These are phyloP conservation scores for Penicillium ochrochloron DNA, from an alignment of 495 filamentous ascomycete genomes.

Conservation along the genomic window DNA sequence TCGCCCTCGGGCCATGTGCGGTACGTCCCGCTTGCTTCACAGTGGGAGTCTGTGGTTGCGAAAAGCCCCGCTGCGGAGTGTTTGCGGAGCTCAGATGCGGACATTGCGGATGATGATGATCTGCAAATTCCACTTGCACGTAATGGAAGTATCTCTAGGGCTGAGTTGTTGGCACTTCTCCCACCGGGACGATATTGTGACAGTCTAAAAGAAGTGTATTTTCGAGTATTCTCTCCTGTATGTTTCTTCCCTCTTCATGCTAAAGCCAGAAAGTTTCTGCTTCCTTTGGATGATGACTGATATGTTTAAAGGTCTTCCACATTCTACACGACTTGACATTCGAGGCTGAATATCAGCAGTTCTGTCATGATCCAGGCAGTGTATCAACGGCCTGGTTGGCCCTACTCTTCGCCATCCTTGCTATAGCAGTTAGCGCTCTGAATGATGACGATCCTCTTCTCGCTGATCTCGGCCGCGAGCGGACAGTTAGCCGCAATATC, in stretches of 20 bases:
- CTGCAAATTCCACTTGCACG: slow-evolving; percentile 40
- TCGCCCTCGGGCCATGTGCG: slow-evolving; percentile 47
- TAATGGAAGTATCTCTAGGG: slow-evolving; percentile 34
- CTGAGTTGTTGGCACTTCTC: slow-evolving; percentile 40
- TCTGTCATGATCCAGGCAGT: slow-evolving; percentile 47
- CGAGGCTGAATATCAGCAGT: slow-evolving; percentile 51
- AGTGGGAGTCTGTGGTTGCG: slow-evolving; percentile 41
- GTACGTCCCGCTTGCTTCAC: slow-evolving; percentile 44
- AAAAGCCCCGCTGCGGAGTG: slow-evolving; percentile 36
- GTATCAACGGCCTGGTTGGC: slow-evolving; percentile 49
- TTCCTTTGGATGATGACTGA: background rate
- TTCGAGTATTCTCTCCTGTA: slow-evolving; percentile 48
- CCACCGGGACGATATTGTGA: slow-evolving; percentile 47
- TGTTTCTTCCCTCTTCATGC: slow-evolving; percentile 7
- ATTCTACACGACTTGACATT: slow-evolving; percentile 56
- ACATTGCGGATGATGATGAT: slow-evolving; percentile 46
- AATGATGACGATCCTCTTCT: slow-evolving; percentile 51
- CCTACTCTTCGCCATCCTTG: slow-evolving; percentile 50
- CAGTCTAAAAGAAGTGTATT: slow-evolving; percentile 45
- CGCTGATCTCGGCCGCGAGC: slow-evolving; percentile 46
- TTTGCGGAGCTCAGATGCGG: slow-evolving; percentile 34
- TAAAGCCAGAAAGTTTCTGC: background rate
- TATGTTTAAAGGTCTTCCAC: slow-evolving; percentile 40
- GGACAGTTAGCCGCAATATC: slow-evolving; percentile 47
- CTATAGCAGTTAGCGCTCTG: slow-evolving; percentile 49